These are phyloP conservation scores for Podosphaera aphanis DNA, from an alignment of 2,329 filamentous ascomycete genomes.

Conservation along the genomic window DNA sequence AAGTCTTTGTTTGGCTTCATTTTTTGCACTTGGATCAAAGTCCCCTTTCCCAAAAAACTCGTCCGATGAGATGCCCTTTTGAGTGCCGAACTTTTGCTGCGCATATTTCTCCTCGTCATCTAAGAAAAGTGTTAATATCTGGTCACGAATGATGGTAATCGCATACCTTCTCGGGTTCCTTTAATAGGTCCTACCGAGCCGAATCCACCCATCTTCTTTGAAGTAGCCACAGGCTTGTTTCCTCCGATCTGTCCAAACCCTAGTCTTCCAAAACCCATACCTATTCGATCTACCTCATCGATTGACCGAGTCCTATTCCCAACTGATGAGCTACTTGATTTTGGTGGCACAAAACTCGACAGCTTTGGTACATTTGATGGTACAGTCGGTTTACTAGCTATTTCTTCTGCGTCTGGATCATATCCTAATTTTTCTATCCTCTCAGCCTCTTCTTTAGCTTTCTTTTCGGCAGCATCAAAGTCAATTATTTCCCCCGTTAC, in stretches of 20 bases:
- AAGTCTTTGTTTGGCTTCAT: slow-evolving; percentile 68
- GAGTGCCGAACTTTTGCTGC: slow-evolving; percentile 65
- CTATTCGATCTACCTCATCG: slow-evolving; percentile 67
- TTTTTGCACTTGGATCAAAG: slow-evolving; percentile 58
- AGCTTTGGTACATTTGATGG: slow-evolving; percentile 19
- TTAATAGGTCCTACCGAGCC: slow-evolving; percentile 62
- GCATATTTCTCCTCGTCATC: slow-evolving; percentile 66
- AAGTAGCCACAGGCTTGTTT: slow-evolving; percentile 17
- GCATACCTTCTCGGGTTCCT: slow-evolving; percentile 40
- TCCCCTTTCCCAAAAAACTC: slow-evolving; percentile 89
- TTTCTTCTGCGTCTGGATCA: slow-evolving; percentile 63
- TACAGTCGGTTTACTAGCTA: slow-evolving; percentile 13
- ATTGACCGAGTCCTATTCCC: slow-evolving; percentile 37
- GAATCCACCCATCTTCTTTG: slow-evolving; percentile 48
- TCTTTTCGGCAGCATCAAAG: slow-evolving; percentile 92
- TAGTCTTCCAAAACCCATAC: slow-evolving; percentile 29
- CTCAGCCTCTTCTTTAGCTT: slow-evolving; percentile 91
- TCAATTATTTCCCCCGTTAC: slow-evolving; percentile 60
- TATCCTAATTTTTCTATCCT: slow-evolving; percentile 89
- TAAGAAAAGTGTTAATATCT: slow-evolving; percentile 17
- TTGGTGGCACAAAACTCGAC: slow-evolving; percentile 13
- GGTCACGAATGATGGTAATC: neutral
- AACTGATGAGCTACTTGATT: slow-evolving; percentile 26
- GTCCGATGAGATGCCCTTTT: slow-evolving; percentile 93
- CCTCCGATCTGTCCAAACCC: slow-evolving; percentile 16